phyloP scores from a whole-genome alignment of 1,139 yeast species.

The Candida sp. region DNA sequence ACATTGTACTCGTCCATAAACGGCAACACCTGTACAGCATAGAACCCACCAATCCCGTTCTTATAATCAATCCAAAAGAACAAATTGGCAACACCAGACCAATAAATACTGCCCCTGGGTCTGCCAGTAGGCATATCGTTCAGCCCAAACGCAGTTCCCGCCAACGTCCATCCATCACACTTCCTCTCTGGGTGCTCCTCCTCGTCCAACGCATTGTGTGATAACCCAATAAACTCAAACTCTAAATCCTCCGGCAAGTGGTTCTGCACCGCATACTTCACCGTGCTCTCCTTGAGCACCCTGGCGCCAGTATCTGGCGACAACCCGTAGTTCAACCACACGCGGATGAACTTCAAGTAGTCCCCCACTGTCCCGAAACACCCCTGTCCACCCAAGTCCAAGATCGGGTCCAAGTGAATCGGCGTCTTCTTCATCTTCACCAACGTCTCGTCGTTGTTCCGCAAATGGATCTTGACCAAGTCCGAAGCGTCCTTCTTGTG shows the following conservation, averaged over 20 bases:
- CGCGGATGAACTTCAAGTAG: slow-evolving; percentile 45
- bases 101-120: slow-evolving; percentile 40
- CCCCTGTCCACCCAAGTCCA: slow-evolving; percentile 58
- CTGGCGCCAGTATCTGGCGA: slow-evolving; percentile 41
- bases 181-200: slow-evolving; percentile 32
- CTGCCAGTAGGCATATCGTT: slow-evolving; percentile 41
- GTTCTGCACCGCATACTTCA: slow-evolving; percentile 34
- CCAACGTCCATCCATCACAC: slow-evolving; percentile 82
- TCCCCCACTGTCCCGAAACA: slow-evolving; percentile 47
- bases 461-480: slow-evolving; percentile 28
- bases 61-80: slow-evolving; percentile 51
- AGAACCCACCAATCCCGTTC: slow-evolving; percentile 46
- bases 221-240: slow-evolving; percentile 20
- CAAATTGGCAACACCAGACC: slow-evolving; percentile 53
- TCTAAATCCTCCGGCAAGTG: slow-evolving; percentile 34
- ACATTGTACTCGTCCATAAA: slow-evolving; percentile 20
- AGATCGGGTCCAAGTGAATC: slow-evolving; percentile 27
- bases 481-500: slow-evolving; percentile 28
- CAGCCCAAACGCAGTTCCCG: slow-evolving; percentile 72
- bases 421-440: slow-evolving; percentile 18
- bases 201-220: slow-evolving; percentile 17
- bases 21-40: slow-evolving; percentile 46
- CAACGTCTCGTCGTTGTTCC: slow-evolving; percentile 21
- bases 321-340: slow-evolving; percentile 49
- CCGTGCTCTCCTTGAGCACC: slow-evolving; percentile 35